These are phyloP conservation scores for Ophidiomyces ophidiicola DNA, from an alignment of 2,329 filamentous ascomycete genomes.

Conservation along the genomic window DNA sequence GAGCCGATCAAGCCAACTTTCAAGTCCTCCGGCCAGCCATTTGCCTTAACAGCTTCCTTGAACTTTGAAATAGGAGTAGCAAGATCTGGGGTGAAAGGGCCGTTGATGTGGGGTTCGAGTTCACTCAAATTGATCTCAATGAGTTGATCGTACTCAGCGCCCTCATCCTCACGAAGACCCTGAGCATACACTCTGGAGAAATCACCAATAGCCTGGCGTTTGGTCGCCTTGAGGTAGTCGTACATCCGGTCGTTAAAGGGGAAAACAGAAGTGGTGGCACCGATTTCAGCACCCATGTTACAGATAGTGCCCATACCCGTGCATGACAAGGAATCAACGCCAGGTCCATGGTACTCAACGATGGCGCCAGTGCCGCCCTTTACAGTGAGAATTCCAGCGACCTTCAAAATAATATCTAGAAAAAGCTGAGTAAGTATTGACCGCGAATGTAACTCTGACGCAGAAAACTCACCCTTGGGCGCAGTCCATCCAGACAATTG, in stretches of 20 bases:
- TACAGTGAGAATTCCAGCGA: conserved; percentile 90
- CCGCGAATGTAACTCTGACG: conserved; percentile 1
- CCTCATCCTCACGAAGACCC: conserved; percentile 77
- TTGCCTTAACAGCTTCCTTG: conserved; percentile 82
- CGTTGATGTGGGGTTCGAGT: conserved; percentile 97
- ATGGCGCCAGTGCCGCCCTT: conserved; percentile 95
- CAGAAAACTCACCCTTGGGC: conserved; percentile 60
- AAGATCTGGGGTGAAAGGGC: conserved; percentile 95
- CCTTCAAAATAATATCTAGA: conserved; percentile 87
- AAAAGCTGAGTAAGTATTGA: conserved; percentile 10
- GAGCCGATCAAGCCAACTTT: conserved; percentile 96
- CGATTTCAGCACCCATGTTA: conserved; percentile 55
- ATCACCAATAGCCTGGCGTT: conserved; percentile 80
- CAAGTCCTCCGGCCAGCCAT: conserved; percentile 91
- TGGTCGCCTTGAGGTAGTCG: conserved; percentile 85
- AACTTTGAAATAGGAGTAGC: conserved; percentile 97
- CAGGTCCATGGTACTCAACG: conserved; percentile 47
- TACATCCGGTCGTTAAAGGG: conserved; percentile 97
- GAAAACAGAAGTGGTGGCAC: conserved; percentile 82
- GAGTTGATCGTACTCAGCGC: conserved; percentile 87
- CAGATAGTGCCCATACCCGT: conserved; percentile 82
- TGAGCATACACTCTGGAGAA: conserved; percentile 73
- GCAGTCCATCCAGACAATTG: conserved; percentile 80
- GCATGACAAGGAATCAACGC: conserved; percentile 59
- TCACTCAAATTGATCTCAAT: conserved; percentile 92